Evolutionary conservation across 1,139 yeast species (phyloP).

Genomic region (Kodamaea fungicola): DNA sequence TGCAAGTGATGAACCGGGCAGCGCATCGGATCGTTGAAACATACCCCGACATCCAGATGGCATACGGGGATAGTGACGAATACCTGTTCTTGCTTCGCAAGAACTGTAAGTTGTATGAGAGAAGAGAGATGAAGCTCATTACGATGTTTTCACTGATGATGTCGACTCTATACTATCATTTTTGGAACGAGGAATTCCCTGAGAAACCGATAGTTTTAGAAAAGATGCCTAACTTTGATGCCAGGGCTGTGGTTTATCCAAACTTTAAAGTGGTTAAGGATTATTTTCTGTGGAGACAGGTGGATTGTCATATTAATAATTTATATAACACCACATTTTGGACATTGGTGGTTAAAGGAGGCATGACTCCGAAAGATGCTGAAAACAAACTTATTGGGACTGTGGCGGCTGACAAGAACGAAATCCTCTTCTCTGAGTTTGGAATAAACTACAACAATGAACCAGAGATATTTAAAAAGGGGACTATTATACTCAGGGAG

Average conservation of each 20-base stretch:
- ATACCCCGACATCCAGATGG: slow-evolving; percentile 70
- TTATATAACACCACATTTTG: slow-evolving; percentile 91
- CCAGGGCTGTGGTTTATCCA: slow-evolving; percentile 87
- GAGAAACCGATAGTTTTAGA: slow-evolving; percentile 32
- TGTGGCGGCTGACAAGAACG: slow-evolving; percentile 79
- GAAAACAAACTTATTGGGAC: slow-evolving; percentile 75
- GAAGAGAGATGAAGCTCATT: slow-evolving; percentile 76
- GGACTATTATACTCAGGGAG: slow-evolving; percentile 69
- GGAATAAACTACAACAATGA: slow-evolving; percentile 89
- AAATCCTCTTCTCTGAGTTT: slow-evolving; percentile 71
- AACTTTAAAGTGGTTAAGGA: slow-evolving; percentile 58
- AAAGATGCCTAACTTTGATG: slow-evolving; percentile 83
- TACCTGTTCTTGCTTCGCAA: slow-evolving; percentile 73
- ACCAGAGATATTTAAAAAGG: slow-evolving; percentile 83
- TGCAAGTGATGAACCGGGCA: slow-evolving; percentile 75
- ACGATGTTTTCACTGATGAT: slow-evolving; percentile 81
- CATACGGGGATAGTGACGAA: slow-evolving; percentile 96
- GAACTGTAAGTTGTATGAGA: slow-evolving; percentile 65
- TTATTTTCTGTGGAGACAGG: slow-evolving; percentile 93
- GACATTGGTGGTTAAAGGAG: slow-evolving; percentile 75
- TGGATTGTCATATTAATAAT: slow-evolving; percentile 94
- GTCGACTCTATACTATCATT: slow-evolving; percentile 67
- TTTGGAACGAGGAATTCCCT: slow-evolving; percentile 64
- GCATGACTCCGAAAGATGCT: slow-evolving; percentile 70
- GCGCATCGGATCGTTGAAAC: slow-evolving; percentile 63